Base-by-base conservation (phyloP, 2,329 filamentous ascomycete species). In the Botrytis byssoidea region DNA sequence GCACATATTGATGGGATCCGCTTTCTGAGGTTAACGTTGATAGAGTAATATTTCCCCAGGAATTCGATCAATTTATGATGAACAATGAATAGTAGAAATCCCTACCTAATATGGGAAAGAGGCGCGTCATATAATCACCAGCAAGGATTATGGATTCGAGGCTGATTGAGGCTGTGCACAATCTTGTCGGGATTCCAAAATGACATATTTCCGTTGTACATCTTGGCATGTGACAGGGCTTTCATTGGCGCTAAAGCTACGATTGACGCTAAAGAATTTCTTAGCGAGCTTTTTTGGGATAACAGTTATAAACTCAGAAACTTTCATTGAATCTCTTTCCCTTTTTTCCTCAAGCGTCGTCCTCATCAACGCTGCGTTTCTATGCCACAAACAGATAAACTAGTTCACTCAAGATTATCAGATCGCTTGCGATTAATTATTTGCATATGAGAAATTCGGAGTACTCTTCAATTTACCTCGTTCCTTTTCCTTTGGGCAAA, bases 391-490 rank as follows among this genome's bases (percentile, higher is more conserved):
- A 89, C 88, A 85, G 88, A 93, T 86, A 86, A 79, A 32, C 76
- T 72, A 73, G 68, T 72, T 80, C 77, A 82, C 81, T 78, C 78
- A 74, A 74, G 51, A 77, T 48, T 72, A 74, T 79, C 76, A 79
- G 76, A 78, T 79, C 78, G 66, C 71, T 74, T 77, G 48, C 59
- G 77, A 77, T 73, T 57, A 70, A 40, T 63, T 60, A 68, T 74
- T 76, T 80, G 93, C 93, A 95, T 94, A 94, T 95, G 93, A 94
- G 93, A 96, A 96, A 96, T 95, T 96, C 93, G 93, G 93, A 96
- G 93, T 92, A 96, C 91, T 95, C 92, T 95, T 93, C 93, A 94
- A 80, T 83, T 81, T 77, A 79, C 82, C 82, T 82, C 80, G 77
- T 77, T 81, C 83, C 81, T 80, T 83, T 85, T 82, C 83, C 83